phyloP scores from a whole-genome alignment of 2,329 filamentous ascomycete genomes.

The Colletotrichum sublineola region DNA sequence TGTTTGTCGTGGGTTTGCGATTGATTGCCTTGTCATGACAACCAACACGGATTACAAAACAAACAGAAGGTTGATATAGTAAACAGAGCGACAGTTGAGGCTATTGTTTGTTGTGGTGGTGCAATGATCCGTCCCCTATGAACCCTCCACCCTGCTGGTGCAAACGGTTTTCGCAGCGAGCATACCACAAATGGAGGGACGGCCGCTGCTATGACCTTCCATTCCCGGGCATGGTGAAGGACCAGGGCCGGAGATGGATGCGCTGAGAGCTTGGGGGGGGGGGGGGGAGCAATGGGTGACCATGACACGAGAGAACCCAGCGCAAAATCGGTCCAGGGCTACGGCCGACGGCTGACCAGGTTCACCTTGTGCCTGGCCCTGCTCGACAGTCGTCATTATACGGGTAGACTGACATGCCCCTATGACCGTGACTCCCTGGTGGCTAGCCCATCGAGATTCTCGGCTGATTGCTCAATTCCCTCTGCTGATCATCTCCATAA shows the following conservation, averaged over 20 bases:
- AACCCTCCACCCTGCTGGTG: neutral
- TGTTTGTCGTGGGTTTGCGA: neutral
- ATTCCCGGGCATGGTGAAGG: neutral
- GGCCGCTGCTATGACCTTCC: conserved; percentile 8
- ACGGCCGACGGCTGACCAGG: conserved; percentile 4
- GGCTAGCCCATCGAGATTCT: conserved; percentile 21
- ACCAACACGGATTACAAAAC: conserved; percentile 5
- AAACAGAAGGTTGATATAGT: conserved; percentile 9
- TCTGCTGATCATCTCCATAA: conserved; percentile 25
- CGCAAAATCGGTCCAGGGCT: conserved; percentile 1
- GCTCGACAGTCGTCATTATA: conserved; percentile 6
- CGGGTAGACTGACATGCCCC: neutral
- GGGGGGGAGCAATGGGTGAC: conserved; percentile 4
- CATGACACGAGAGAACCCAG: neutral
- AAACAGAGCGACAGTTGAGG: neutral
- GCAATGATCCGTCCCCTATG: neutral
- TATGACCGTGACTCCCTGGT: neutral
- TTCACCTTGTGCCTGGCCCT: conserved; percentile 9
- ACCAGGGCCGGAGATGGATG: neutral
- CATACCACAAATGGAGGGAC: conserved; percentile 3
- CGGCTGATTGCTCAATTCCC: conserved; percentile 22
- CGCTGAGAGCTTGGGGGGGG: neutral
- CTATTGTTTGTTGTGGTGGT: neutral
- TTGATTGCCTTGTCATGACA: conserved; percentile 22
- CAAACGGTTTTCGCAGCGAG: neutral